Conservation (phyloP, 2,329 filamentous ascomycete genomes). For the Ceratocystis variospora region DNA sequence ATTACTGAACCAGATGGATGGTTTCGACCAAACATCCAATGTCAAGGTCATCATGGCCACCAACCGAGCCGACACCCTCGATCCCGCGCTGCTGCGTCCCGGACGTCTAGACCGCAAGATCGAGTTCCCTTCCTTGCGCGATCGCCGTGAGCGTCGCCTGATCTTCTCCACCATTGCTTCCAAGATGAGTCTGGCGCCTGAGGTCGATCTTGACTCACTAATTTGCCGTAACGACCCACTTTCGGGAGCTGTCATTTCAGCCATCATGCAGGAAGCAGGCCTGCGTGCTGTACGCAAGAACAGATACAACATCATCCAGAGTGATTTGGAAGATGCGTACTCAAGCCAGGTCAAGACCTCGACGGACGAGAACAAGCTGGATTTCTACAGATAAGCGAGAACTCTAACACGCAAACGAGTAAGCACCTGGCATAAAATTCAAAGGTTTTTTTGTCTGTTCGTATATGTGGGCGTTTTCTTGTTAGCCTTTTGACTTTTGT, state of each 20-base stretch:
- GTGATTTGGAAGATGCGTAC: conserved; percentile 92
- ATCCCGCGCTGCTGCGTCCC: conserved; percentile 84
- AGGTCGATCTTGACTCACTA: conserved; percentile 89
- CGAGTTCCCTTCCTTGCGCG: conserved; percentile 89
- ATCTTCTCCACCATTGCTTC: conserved; percentile 95
- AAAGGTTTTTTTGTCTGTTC: background rate
- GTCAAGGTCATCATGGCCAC: conserved; percentile 99
- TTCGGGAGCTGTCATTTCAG: conserved; percentile 88
- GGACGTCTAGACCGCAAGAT: conserved; percentile 97
- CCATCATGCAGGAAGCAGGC: conserved; percentile 98
- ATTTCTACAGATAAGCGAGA: conserved; percentile 66
- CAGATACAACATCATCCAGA: conserved; percentile 97
- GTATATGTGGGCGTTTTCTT: background rate
- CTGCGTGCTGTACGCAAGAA: conserved; percentile 92
- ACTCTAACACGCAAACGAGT: conserved; percentile 9
- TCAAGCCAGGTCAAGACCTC: conserved; percentile 85
- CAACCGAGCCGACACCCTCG: conserved; percentile 92
- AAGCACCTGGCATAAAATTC: background rate
- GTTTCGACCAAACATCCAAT: conserved; percentile 96
- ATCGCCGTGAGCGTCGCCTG: conserved; percentile 83
- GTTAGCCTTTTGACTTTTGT: background rate
- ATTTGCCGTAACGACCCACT: conserved; percentile 95
- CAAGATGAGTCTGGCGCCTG: conserved; percentile 94
- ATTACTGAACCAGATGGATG: conserved; percentile 98
- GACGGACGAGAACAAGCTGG: conserved; percentile 58